Percentiles rank a stretch among this genome's conserved stretches.
Evolutionary conservation across 2,329 filamentous ascomycete species (phyloP).

Genomic region (Botrytis byssoidea): DNA sequence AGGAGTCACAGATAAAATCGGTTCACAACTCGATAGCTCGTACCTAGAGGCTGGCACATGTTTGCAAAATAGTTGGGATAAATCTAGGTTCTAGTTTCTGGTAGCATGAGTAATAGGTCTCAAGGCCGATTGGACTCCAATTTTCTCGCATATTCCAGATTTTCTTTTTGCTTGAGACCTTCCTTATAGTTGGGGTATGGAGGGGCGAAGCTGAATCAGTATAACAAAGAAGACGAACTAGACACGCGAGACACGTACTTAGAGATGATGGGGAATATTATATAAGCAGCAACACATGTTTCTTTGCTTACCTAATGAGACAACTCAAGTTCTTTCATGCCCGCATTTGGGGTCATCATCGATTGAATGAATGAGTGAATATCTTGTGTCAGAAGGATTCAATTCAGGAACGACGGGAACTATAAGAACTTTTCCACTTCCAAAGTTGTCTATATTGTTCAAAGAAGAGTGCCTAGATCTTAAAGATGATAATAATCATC

Average conservation of each 20-base stretch:
- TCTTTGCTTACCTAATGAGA: background rate
- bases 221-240: background rate
- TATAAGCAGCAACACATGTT: background rate
- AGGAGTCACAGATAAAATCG: background rate
- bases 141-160: background rate
- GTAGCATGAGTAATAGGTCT: background rate
- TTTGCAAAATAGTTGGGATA: background rate
- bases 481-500: background rate
- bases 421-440: background rate
- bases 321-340: constrained; percentile 5
- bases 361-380: background rate
- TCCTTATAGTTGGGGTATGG: background rate
- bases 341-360: constrained; percentile 15
- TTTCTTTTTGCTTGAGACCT: background rate
- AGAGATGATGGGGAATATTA: background rate
- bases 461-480: background rate
- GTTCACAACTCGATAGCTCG: background rate
- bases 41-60: background rate
- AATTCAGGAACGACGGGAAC: background rate
- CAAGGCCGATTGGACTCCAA: background rate
- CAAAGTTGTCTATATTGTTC: background rate
- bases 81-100: background rate
- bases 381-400: background rate
- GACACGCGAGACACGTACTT: background rate
- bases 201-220: background rate